Percentiles rank a stretch among this genome's conserved stretches.
Evolutionary conservation across 139 green algal species (phyloP).

Genomic region (Asterochloris erici): DNA sequence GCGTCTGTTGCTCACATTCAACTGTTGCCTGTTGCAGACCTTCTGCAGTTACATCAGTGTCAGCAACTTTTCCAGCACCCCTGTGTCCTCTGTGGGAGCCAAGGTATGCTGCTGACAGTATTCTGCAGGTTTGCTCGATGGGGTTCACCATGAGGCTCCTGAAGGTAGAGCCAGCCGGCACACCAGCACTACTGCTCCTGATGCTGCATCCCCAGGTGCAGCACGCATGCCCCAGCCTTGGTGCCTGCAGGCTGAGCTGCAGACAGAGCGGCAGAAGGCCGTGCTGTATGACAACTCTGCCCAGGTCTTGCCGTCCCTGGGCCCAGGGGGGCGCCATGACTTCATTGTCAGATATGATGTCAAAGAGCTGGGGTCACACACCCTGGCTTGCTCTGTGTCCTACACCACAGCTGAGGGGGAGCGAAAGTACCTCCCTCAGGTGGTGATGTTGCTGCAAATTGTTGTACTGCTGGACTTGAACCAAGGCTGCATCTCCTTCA

Average conservation of each 20-base stretch:
- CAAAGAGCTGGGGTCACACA: slow-evolving; percentile 60
- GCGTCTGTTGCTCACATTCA: neutral
- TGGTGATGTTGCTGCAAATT: no score
- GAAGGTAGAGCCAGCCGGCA: neutral
- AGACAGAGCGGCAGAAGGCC: slow-evolving; percentile 28
- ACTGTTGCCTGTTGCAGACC: neutral
- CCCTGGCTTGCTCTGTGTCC: slow-evolving; percentile 43
- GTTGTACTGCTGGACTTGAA: no score
- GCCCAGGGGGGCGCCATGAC: slow-evolving; percentile 43
- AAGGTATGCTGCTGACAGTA: no score
- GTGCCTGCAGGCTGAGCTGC: slow-evolving; percentile 38
- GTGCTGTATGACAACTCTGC: slow-evolving; percentile 38
- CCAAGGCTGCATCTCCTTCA: no score
- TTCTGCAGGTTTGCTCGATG: neutral
- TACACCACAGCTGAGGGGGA: slow-evolving; percentile 41
- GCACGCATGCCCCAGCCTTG: neutral
- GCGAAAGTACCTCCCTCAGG: slow-evolving; percentile 48
- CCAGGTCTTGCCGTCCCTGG: slow-evolving; percentile 27
- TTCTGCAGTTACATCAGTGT: slow-evolving; percentile 36
- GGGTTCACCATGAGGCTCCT: neutral
- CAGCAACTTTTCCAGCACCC: slow-evolving; percentile 9
- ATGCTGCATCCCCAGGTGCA: no score
- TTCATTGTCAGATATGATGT: slow-evolving; percentile 59
- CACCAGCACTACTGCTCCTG: no score
- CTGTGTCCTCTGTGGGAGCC: no score